Evolutionary conservation across 768 basidiomycete genomes (phyloP).

Genomic region (Boletus sp.): DNA sequence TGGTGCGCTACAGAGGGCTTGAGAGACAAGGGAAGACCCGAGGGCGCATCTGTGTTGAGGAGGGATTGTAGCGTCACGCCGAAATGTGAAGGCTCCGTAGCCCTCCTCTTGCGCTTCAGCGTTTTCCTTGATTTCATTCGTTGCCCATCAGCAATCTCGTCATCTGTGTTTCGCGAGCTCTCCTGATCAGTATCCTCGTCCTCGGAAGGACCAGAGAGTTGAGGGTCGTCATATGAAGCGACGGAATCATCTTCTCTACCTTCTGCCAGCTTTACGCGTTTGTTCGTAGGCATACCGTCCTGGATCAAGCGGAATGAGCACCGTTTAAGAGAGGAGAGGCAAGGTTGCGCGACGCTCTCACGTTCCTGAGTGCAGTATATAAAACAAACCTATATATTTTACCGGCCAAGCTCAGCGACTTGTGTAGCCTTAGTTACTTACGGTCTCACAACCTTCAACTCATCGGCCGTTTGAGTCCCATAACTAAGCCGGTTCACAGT

Average conservation of each 20-base stretch:
- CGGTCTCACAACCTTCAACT: slow-evolving; percentile 6
- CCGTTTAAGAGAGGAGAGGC: not conserved
- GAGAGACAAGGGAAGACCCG: slow-evolving; percentile 69
- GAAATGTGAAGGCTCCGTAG: slow-evolving; percentile 71
- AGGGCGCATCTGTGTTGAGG: slow-evolving; percentile 69
- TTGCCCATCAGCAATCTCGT: slow-evolving; percentile 59
- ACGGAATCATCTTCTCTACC: slow-evolving; percentile 13
- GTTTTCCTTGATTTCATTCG: slow-evolving; percentile 74
- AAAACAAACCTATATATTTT: not conserved
- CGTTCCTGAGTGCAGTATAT: not conserved
- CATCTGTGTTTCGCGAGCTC: slow-evolving; percentile 50
- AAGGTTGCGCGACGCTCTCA: not conserved
- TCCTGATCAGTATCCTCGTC: slow-evolving; percentile 20
- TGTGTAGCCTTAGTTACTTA: not conserved
- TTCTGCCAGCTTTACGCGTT: slow-evolving; percentile 48
- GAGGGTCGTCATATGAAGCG: slow-evolving; percentile 4
- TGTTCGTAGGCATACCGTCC: slow-evolving; percentile 47
- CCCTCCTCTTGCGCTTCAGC: slow-evolving; percentile 77
- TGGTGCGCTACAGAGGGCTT: slow-evolving; percentile 70
- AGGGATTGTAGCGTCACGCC: slow-evolving; percentile 72
- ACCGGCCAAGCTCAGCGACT: not conserved
- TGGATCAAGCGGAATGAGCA: not conserved
- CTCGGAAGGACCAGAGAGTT: slow-evolving; percentile 12
- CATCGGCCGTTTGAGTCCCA: not conserved
- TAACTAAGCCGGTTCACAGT: slow-evolving; percentile 6